Conservation (phyloP, 306 rosid species). For the Chamaecrista fasciculata region DNA sequence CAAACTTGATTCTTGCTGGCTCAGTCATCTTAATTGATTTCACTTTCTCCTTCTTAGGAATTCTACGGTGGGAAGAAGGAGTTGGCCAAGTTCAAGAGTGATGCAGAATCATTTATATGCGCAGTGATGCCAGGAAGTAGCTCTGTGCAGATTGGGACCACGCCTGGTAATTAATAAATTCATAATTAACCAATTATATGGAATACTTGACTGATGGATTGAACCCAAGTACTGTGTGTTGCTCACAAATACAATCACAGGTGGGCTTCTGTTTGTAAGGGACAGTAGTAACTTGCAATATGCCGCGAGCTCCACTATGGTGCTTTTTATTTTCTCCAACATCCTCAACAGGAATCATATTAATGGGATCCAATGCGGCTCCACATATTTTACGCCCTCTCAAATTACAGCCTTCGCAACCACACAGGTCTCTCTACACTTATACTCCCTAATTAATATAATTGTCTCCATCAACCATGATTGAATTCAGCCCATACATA, state of each 20-base stretch:
- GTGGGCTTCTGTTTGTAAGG: constrained; percentile 71
- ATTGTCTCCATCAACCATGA: background rate
- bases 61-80: constrained; percentile 57
- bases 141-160: constrained; percentile 54
- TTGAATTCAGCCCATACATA: no score
- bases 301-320: constrained; percentile 61
- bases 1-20: background rate
- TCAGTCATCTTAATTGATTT: background rate
- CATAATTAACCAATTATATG: background rate
- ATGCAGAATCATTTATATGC: constrained; percentile 65
- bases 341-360: constrained; percentile 42
- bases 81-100: constrained; percentile 50
- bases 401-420: constrained; percentile 64
- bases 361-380: constrained; percentile 64
- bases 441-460: no score
- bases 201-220: background rate
- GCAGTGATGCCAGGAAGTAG: constrained; percentile 77
- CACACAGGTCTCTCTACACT: constrained; percentile 58
- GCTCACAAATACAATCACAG: constrained; percentile 44
- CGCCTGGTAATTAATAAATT: constrained; percentile 54
- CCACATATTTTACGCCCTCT: constrained; percentile 48
- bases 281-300: constrained; percentile 77
- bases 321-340: constrained; percentile 59
- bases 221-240: background rate
- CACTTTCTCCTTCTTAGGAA: constrained; percentile 39